phyloP scores from a whole-genome alignment of 1,284 basidiomycete species.

The Cryptococcus deneoformans region DNA sequence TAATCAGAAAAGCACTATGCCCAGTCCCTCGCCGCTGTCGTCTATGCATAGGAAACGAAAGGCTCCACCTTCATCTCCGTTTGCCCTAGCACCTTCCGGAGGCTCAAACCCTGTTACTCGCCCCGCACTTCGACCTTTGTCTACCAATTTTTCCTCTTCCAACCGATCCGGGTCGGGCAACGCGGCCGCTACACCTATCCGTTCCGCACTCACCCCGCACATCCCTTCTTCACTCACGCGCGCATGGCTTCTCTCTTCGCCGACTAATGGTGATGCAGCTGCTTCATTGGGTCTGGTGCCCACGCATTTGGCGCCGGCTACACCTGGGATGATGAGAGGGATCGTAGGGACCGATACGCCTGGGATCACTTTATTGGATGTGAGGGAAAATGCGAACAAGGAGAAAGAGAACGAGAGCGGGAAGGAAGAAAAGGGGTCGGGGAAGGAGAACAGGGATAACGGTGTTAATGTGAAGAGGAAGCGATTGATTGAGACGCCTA shows the following conservation, averaged over 20 bases:
- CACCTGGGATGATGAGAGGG: constrained; percentile 6
- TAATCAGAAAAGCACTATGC: constrained; percentile 8
- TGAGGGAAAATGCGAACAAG: no score
- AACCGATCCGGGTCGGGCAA: background rate
- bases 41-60: constrained; percentile 12
- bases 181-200: background rate
- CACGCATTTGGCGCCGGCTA: constrained; percentile 16
- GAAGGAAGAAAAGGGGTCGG: no score
- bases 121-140: constrained; percentile 1
- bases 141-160: background rate
- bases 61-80: constrained; percentile 8
- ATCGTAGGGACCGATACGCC: no score
- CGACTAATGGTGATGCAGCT: constrained; percentile 10
- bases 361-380: no score
- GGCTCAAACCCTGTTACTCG: background rate
- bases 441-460: no score
- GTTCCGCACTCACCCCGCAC: background rate
- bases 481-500: no score
- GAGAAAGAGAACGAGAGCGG: no score
- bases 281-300: constrained; percentile 14
- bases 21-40: constrained; percentile 14
- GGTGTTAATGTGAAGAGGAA: no score
- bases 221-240: constrained; percentile 9
- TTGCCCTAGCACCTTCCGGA: background rate
- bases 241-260: constrained; percentile 16